phyloP scores from a whole-genome alignment of 257 asterid genomes.

The Coffea eugenioides region DNA sequence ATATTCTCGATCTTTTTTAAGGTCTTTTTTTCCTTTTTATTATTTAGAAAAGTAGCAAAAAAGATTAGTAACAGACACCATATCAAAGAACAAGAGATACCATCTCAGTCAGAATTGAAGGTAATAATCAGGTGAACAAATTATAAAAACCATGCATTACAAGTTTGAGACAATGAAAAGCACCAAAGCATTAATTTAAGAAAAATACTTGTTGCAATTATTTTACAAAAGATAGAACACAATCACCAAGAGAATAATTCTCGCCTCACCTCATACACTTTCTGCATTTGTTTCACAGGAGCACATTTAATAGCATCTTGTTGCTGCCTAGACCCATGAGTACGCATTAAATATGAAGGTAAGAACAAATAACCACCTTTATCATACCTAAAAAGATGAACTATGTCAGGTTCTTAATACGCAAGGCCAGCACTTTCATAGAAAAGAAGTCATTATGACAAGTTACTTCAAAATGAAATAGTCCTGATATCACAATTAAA shows the following conservation, averaged over 20 bases:
- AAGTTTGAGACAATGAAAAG: neutral
- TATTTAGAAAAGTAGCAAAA: too few species aligned
- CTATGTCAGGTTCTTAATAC: neutral
- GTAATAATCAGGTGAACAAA: neutral
- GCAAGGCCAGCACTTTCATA: conserved; percentile 5
- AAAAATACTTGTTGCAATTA: neutral
- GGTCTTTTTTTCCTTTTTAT: too few species aligned
- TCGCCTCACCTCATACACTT: conserved; percentile 75
- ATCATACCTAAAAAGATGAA: conserved; percentile 62
- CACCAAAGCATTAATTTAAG: neutral
- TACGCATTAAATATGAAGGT: conserved; percentile 94
- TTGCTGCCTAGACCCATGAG: conserved; percentile 84
- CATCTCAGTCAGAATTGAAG: too few species aligned
- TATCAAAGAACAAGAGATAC: too few species aligned
- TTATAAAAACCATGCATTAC: neutral
- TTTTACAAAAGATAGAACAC: conserved; percentile 9
- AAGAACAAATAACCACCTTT: conserved; percentile 93
- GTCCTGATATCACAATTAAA: neutral
- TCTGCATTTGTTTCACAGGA: conserved; percentile 71
- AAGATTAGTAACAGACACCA: too few species aligned
- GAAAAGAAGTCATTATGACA: neutral
- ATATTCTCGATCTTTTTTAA: too few species aligned
- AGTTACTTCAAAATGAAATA: neutral
- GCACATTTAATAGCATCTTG: conserved; percentile 69
- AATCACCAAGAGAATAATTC: conserved; percentile 16